Evolutionary conservation across 2,329 filamentous ascomycete genomes (phyloP), one percentile per base, ranked within the genome.

Genomic region (Calonectria pseudoturangicola): DNA sequence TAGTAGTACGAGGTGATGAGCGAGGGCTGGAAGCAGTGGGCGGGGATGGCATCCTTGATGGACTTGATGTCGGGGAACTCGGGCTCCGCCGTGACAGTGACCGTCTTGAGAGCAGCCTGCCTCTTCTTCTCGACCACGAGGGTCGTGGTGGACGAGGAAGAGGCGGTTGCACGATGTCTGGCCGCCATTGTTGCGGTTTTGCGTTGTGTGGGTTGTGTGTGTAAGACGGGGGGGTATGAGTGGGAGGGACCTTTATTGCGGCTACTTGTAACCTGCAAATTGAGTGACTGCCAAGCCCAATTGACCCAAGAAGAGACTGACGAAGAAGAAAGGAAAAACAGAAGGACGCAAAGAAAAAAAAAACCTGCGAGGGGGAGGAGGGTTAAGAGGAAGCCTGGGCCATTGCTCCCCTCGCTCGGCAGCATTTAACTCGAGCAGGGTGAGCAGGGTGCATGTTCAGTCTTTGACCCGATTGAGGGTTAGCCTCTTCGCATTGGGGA

Each of bases 21-120:
- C 33, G 89, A 89, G 4, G 89, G 88, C 80, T 90, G 81, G 83
- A 92, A 92, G 86, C 91, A 93, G 80, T 92, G 87, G 18, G 87
- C 83, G 30, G 91, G 91, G 74, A 93, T 92, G 65, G 90, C 88
- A 72, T 80, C 78, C 76, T 78, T 80, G 76, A 80, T 80, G 74
- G 79, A 77, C 77, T 80, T 79, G 75, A 80, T 80, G 51, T 80
- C 79, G 60, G 79, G 79, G 76, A 80, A 80, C 43, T 72, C 47
- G 72, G 76, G 74, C 66, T 77, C 74, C 41, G 33, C 66, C 54
- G 54, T 69, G 58, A 77, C 77, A 3, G 8, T 66, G 58, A 78
- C 77, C 6, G 33, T 36, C 56, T 75, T 69, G 66, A 74, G 62
- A 48, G 54, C n/a, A n/a, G 43, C 18, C 43, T 47, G n/a, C 54